Evolutionary conservation across 1,284 basidiomycete species (phyloP).

Genomic region (Puccinia polysora): DNA sequence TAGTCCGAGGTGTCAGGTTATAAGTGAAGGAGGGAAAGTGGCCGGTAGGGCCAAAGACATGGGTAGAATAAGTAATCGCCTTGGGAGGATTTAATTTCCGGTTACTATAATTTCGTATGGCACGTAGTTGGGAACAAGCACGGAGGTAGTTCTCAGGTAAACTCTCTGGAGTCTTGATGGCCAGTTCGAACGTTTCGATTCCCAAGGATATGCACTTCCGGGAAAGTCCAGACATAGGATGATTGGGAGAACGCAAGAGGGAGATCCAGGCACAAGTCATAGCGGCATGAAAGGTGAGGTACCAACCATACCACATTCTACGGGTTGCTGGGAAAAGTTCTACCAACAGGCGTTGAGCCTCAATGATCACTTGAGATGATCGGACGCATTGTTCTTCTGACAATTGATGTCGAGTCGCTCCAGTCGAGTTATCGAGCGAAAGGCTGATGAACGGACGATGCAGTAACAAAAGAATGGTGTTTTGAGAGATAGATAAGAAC

Average conservation of each 20-base stretch:
- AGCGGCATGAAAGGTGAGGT: constrained; percentile 35
- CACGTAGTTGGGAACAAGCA: constrained; percentile 25
- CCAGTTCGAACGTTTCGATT: constrained; percentile 31
- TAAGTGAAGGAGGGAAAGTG: constrained; percentile 1
- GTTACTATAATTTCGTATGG: constrained; percentile 29
- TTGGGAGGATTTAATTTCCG: constrained; percentile 22
- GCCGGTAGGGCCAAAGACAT: background rate
- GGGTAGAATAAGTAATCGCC: constrained; percentile 11
- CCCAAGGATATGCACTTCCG: constrained; percentile 20
- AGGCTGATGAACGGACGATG: constrained; percentile 34
- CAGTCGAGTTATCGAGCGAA: background rate
- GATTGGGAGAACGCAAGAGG: constrained; percentile 7
- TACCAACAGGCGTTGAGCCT: constrained; percentile 27
- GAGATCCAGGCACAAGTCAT: constrained; percentile 42
- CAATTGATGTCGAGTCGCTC: constrained; percentile 1
- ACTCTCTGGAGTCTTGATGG: background rate
- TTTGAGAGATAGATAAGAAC: constrained; percentile 30
- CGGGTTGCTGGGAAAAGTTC: constrained; percentile 30
- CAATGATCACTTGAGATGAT: constrained; percentile 37
- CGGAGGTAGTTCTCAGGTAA: constrained; percentile 21
- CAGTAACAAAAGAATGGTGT: constrained; percentile 26
- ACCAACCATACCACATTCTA: constrained; percentile 42
- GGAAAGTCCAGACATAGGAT: constrained; percentile 7
- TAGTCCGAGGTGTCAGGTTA: constrained; percentile 16
- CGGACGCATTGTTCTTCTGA: constrained; percentile 31